These are phyloP conservation scores for Cyclotella atomus DNA, from an alignment of 108 stramenopile species.

Conservation along the genomic window DNA sequence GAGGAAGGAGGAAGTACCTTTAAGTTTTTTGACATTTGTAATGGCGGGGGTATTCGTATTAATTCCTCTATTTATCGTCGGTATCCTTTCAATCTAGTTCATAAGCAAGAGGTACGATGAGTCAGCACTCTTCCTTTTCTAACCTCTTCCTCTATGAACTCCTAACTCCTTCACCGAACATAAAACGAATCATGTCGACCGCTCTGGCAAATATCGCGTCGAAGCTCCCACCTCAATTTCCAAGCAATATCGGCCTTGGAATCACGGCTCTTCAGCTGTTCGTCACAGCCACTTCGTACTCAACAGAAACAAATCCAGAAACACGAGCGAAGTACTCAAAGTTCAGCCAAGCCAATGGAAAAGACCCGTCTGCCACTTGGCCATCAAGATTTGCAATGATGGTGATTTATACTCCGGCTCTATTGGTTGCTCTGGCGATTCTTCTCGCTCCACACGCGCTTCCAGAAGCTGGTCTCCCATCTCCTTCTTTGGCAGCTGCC, in stretches of 20 bases:
- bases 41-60: too few species aligned
- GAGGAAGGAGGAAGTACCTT: too few species aligned
- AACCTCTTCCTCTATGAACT: too few species aligned
- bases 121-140: too few species aligned
- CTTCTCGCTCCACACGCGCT: not conserved
- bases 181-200: not conserved
- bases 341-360: slow-evolving; percentile 22
- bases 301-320: slow-evolving; percentile 24
- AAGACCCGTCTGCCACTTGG: slow-evolving; percentile 14
- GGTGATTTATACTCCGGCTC: slow-evolving; percentile 64
- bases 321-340: slow-evolving; percentile 47
- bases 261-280: slow-evolving; percentile 34
- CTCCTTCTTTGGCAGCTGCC: slow-evolving; percentile 35
- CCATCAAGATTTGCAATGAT: slow-evolving; percentile 59
- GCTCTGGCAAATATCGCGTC: not conserved
- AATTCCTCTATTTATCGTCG: too few species aligned
- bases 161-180: too few species aligned
- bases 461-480: not conserved
- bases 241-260: slow-evolving; percentile 3
- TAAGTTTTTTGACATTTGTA: too few species aligned
- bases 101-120: too few species aligned
- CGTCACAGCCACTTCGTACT: not conserved
- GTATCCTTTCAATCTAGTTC: too few species aligned
- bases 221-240: slow-evolving; percentile 24
- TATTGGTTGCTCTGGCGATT: slow-evolving; percentile 25